Evolutionary conservation across 345 rosid species (phyloP), one percentile per base, ranked within the genome.

Genomic region (Abelmoschus esculentus): DNA sequence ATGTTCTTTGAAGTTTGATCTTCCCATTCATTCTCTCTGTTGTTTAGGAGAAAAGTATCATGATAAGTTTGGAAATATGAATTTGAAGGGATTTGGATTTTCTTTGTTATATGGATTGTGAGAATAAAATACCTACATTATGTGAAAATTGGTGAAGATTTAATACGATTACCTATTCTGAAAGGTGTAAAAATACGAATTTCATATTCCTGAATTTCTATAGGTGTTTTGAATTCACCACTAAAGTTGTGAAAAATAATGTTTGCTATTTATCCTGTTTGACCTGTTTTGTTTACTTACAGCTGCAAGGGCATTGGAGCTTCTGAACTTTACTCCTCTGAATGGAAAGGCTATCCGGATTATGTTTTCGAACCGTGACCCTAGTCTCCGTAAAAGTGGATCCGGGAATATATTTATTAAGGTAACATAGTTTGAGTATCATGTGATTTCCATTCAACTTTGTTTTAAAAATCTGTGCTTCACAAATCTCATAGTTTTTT

Each of bases 331-430:
- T 75, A 76, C 91, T 70, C 78, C 81, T 40, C 76, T 89, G 14
- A 91, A 88, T 77, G 86, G 82, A 68, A 88, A 75, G 78, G 79
- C 91, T 54, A 87, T 93, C 44, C 82, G 98, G 53, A 78, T 93
- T 67, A 89, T 91, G 97, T 89, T 86, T 77, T 93, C 98, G 34
- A 96, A 86, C 72, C 90, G 98, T 42, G 96, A 93, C 70, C 97
- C 97, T 22, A 88, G 87, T 79, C 73, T 84, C 58, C 95, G 96
- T 60, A 95, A 81, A 79, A 93, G 97, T 85, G 98, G 98, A 44
- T 69, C 92, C 9, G 98, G 98, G 36, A 93, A 93, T 73, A 93
- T 93, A 22, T 93, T 86, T 66, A 91, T 93, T 70, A 89, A 89
- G 97, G 97, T 88, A 81, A 18, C 52, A 29, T 10, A 63, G 42